Percentiles rank a stretch among this genome's conserved stretches.
phyloP scores from a whole-genome alignment of 805 yeast species.

The Candida silvatica region DNA sequence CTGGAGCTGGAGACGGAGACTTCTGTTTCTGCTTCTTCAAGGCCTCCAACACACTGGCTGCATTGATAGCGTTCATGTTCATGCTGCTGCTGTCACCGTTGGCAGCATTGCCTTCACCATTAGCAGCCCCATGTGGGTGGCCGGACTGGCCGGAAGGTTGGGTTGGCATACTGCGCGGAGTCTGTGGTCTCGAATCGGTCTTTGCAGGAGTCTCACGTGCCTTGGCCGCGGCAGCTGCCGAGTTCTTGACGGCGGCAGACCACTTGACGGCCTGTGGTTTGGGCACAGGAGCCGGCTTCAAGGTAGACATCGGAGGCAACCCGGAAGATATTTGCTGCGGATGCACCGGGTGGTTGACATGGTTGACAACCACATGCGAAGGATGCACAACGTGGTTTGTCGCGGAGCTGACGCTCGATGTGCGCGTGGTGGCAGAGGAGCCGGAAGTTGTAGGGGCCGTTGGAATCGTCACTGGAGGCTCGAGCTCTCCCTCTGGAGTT shows the following conservation, averaged over 20 bases:
- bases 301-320: too few relatives aligned
- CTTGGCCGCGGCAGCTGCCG: slow-evolving; percentile 23
- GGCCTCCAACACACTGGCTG: slow-evolving; percentile 29
- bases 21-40: slow-evolving; percentile 26
- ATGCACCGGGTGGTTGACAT: too few relatives aligned
- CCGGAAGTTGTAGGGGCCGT: neutral
- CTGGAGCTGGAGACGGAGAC: slow-evolving; percentile 9
- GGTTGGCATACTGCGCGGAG: neutral
- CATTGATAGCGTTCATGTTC: slow-evolving; percentile 25
- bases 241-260: slow-evolving; percentile 26
- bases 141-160: neutral
- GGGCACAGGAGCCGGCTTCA: too few relatives aligned
- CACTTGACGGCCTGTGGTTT: slow-evolving; percentile 25
- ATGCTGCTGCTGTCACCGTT: neutral
- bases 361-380: slow-evolving; percentile 11
- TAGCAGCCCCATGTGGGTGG: too few relatives aligned
- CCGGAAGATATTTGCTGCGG: too few relatives aligned
- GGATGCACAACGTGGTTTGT: slow-evolving; percentile 1
- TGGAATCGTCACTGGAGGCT: neutral
- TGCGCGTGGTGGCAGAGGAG: neutral
- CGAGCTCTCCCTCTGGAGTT: neutral
- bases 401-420: neutral
- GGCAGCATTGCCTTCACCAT: too few relatives aligned
- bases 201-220: slow-evolving; percentile 8
- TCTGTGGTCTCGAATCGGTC: neutral